Evolutionary conservation across 2,329 filamentous ascomycete species (phyloP), one percentile per base, ranked within the genome.

Genomic region (Fusarium nygamai): DNA sequence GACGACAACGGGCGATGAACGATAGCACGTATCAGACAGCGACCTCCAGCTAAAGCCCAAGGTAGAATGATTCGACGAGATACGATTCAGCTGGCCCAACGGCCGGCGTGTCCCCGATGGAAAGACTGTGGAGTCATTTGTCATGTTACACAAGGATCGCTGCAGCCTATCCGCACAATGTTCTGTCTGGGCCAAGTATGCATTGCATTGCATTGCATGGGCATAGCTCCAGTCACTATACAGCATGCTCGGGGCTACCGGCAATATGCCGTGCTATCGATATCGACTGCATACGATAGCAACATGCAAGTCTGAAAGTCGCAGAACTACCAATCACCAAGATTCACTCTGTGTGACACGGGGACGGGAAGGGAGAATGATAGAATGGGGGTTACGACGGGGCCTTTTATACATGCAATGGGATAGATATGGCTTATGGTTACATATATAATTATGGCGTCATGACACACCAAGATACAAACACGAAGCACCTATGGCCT

Each of bases 101-200:
- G 56, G 48, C 59, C 46, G 59, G 63, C 38, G 59, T 61, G 54
- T 29, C 71, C 63, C 67, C 51, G 59, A 60, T 53, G 17, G 48
- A 64, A 29, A 39, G 56, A 47, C 34, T 61, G 71, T 46, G 67
- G 67, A 59, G 66, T 50, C 41, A 57, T 33, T 61, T 64, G 54
- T 74, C 67, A 71, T 60, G 71, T 74, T 73, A 73, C 71, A 73
- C 71, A 68, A 47, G 67, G 61, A 71, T 71, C 71, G 43, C n/a
- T 57, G 41, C 59, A 50, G 51, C 57, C 46, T 50, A 64, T 57
- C 58, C 57, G 47, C 36, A 36, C 41, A 44, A 57, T 39, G 38
- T 43, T 47, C 46, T 53, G 46, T 47, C 46, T 53, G 50, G 54
- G 33, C 41, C 31, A 59, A 53, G 47, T 61, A 73, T 73, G 38